Evolutionary conservation across 225 moss, liverwort and hornwort species (phyloP), one percentile per base, ranked within the genome.

Genomic region (Takakia lepidozioides): DNA sequence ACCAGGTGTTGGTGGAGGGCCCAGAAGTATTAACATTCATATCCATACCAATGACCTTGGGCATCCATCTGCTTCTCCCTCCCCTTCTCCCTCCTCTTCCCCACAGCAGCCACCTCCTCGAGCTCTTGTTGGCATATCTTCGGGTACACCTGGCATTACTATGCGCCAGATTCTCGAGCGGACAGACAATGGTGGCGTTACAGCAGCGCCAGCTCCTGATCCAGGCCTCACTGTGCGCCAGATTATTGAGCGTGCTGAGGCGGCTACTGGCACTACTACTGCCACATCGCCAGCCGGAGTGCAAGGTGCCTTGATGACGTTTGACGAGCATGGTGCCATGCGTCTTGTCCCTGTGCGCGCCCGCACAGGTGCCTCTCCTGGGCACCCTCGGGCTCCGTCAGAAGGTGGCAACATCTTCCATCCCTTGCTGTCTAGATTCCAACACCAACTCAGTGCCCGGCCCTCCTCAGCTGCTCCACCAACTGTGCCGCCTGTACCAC

Each of bases 301-400:
- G 55, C 98, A 90, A 69, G 91, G 85, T 59, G 85, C 91, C 39
- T 66, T 87, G 17, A 87, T 91, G 91, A 85, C 98, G n/a, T 83
- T 91, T 60, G 83, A 79, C 64, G 87, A 91, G 46, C 80, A 76
- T 62, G 91, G 98, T 59, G 77, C 75, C 19, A 75, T 91, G 64
- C 77, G 87, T 41, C 78, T 91, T 69, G 80, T 87, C 46, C 91
- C 98, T 19, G 87, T 87, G 54, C 77, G 83, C 55, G 69, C 78
- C 48, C 86, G 81, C 36, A 64, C 66, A 43, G 76, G 46, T 62
- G 23, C 49, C n/a, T 52, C 17, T 19, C 52, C 60, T 24, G 22
- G 19, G 10, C 45, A 46, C 2, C 11, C 45, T 24, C 23, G 22
- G 19, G 61, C 40, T 20, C 64, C 72, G 54, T 57, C 50, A 54